A percentile compares a stretch with the other conserved stretches of the same genome.
These are phyloP conservation scores for Candida hungchunana DNA, from an alignment of 805 yeast species.

Conservation along the genomic window DNA sequence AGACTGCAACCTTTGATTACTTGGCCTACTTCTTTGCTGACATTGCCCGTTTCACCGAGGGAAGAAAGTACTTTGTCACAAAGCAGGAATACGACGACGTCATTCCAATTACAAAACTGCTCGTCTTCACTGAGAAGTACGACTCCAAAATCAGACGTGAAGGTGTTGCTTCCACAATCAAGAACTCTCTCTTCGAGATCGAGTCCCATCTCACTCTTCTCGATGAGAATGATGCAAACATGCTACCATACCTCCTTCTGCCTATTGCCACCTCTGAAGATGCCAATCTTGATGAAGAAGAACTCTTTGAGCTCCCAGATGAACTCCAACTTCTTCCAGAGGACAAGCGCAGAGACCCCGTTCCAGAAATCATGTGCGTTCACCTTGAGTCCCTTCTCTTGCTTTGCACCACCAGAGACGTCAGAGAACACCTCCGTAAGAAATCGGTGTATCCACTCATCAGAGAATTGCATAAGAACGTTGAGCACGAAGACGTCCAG, in stretches of 20 bases:
- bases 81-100: conserved; percentile 70
- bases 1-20: conserved; percentile 73
- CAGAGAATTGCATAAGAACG: conserved; percentile 75
- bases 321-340: conserved; percentile 76
- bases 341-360: conserved; percentile 75
- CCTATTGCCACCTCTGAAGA: conserved; percentile 79
- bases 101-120: conserved; percentile 74
- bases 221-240: conserved; percentile 56
- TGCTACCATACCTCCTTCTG: conserved; percentile 75
- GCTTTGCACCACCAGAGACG: conserved; percentile 67
- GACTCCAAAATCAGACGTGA: conserved; percentile 79
- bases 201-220: conserved; percentile 59
- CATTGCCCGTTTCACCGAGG: conserved; percentile 66
- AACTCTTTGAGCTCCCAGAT: conserved; percentile 82
- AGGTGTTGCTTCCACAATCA: conserved; percentile 90
- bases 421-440: conserved; percentile 74
- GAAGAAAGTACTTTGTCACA: conserved; percentile 74
- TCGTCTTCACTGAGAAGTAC: conserved; percentile 78
- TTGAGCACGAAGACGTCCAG: conserved; percentile 42
- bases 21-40: conserved; percentile 88
- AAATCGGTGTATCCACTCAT: conserved; percentile 82
- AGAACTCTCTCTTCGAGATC: conserved; percentile 81
- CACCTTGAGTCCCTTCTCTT: conserved; percentile 79
- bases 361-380: conserved; percentile 55
- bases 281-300: conserved; percentile 72